A percentile compares a stretch with the other conserved stretches of the same genome.
Evolutionary conservation across 2,329 filamentous ascomycete species (phyloP).

Genomic region (Chrysoporthe austroafricana): DNA sequence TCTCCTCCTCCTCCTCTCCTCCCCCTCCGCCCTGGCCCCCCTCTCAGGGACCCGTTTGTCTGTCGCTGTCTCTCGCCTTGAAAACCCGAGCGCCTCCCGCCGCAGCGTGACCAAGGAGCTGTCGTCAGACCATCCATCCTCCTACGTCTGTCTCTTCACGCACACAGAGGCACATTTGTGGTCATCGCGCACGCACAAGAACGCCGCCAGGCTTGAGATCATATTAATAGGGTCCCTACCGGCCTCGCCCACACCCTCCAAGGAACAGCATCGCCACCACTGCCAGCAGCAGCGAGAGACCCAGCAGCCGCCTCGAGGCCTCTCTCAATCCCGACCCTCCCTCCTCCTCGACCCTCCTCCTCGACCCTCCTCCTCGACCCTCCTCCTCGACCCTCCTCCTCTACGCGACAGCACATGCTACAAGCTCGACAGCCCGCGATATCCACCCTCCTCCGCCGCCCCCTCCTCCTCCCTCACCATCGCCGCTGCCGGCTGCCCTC

Average conservation of each 20-base stretch:
- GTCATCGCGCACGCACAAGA: neutral
- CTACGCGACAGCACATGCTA: slow-evolving; percentile 14
- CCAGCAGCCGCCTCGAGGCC: slow-evolving; percentile 32
- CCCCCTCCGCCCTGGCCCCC: neutral
- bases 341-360: slow-evolving; percentile 8
- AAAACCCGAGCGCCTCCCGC: slow-evolving; percentile 1
- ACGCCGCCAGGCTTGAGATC: neutral
- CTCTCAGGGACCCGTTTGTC: neutral
- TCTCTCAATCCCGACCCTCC: neutral
- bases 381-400: slow-evolving; percentile 9
- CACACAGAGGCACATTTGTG: neutral
- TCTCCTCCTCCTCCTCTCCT: neutral
- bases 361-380: slow-evolving; percentile 9
- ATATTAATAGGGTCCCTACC: neutral
- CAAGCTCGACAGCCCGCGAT: slow-evolving; percentile 3
- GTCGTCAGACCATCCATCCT: neutral
- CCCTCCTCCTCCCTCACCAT: neutral
- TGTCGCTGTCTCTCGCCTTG: neutral
- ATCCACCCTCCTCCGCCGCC: slow-evolving; percentile 1
- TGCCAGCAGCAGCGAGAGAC: neutral
- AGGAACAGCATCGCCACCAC: neutral
- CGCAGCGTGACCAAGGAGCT: slow-evolving; percentile 3
- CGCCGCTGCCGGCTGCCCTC: neutral
- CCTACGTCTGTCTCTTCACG: neutral
- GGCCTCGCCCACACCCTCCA: neutral